Base-by-base conservation (phyloP, 148 eudicot species). In the Persicaria maculosa region DNA sequence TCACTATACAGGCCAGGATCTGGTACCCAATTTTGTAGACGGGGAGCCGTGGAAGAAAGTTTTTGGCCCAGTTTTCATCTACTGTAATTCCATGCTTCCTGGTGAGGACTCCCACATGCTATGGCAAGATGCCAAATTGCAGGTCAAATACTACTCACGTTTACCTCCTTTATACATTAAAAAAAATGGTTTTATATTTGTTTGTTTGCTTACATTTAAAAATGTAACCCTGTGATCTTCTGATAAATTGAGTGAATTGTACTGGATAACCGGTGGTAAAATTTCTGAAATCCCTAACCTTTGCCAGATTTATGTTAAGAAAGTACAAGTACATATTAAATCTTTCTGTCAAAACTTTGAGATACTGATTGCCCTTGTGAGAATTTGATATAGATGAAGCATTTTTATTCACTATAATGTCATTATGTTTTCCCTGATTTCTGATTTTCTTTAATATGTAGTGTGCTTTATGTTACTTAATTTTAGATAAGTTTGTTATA, bases 21-120 rank as follows among this genome's bases (percentile, higher is more conserved):
- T 92, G 47, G 85, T 80, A 47, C 90, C 94, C 0, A 90, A 91
- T 80, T 85, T 94, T 70, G 85, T 70, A 44, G 88, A 87, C 59
- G 92, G 89, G 3, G 97, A 94, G 83, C 73, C 85, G 9, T 94
- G 98, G 98, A 91, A 94, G 83, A 94, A 90, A 80, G 97, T 91
- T n/a, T 93, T 93, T 74, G 98, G 98, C 9, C 98, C 98, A 1
- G 91, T 93, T 76, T 93, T 93, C 50, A 87, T 94, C 9, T 94
- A 94, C 82, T 86, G 94, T 46, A 91, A 94, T 82, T 84, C 89
- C 68, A 71, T 50, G 68, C 78, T 80, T 40, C 48, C 67, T 22
- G 91, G 81, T 46, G 79, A 76, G 50, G 96, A 90, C 48, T 85
- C 88, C 54, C 83, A 85, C 77, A 43, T 55, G 43, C 93, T 94